Base-by-base conservation (phyloP, 1,139 yeast genomes). In the Hanseniaspora uvarum region DNA sequence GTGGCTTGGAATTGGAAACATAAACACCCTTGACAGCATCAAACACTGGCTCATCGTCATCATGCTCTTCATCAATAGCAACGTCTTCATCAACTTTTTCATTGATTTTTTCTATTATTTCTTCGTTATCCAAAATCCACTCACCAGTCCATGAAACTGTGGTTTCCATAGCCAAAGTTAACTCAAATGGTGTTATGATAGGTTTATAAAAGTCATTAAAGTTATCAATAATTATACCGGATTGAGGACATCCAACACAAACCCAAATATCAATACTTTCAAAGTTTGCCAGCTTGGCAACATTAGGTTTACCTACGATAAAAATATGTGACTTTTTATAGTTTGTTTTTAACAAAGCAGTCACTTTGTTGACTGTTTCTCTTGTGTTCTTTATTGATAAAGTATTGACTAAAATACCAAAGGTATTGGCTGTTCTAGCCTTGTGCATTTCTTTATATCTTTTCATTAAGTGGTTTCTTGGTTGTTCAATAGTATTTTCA, bases 261-360 rank as follows among this genome's bases (percentile, higher is more conserved):
- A 94, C 89, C 97, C 98, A 92, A 28, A 86, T 75, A 61, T 92
- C 98, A 18, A 92, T 78, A 21, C 81, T 81, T 59, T 89, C 97
- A 65, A 94, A 92, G 67, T 92, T 92, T 12, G 98, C 98, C 54
- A 92, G 72, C 63, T 92, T 92, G 40, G 98, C 95, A 5, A 92
- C 96, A 63, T 92, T 92, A n/a, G 97, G 97, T 65, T 94, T 94
- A 16, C 99, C 99, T 7, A 92, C 97, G 6, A 89, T 97, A 70
- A 92, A 88, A 62, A 87, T 76, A 64, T 92, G 92, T 60, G 86
- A 92, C 64, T 94, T 94, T 68, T 92, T 92, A 2, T 88, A 96
- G 0, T 94, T 88, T 5, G 72, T 74, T 52, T 74, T 76, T 56
- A 92, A 79, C 67, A 82, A 77, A 26, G 70, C 64, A 24, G 78